Conservation (phyloP, 106 monocot genomes). For the Allium sativum region DNA sequence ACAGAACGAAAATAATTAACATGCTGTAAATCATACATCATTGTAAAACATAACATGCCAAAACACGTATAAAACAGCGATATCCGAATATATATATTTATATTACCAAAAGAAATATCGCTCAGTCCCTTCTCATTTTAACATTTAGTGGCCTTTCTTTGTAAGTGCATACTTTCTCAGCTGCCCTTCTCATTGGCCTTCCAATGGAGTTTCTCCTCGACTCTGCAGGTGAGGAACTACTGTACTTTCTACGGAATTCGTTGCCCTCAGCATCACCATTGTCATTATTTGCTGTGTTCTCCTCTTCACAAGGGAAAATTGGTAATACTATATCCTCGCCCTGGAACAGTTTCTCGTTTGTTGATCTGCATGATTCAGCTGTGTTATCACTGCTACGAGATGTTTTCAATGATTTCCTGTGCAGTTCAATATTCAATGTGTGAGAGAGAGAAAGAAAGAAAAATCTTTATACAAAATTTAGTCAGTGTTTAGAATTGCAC, state of each 20-base stretch:
- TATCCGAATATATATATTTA: neutral
- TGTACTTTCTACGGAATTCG: neutral
- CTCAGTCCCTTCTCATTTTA: slow-evolving; percentile 44
- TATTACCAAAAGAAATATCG: neutral
- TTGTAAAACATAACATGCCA: neutral
- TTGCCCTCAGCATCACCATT: neutral
- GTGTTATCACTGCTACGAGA: slow-evolving; percentile 1
- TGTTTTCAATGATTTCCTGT: slow-evolving; percentile 26
- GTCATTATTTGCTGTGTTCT: neutral
- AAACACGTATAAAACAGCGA: neutral
- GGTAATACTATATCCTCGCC: slow-evolving; percentile 29
- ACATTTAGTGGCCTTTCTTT: slow-evolving; percentile 45
- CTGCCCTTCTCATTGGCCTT: slow-evolving; percentile 48
- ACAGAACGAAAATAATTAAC: neutral
- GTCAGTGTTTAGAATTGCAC: too few relatives aligned
- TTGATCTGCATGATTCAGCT: slow-evolving; percentile 9
- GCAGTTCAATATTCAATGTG: neutral
- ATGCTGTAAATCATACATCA: too few relatives aligned
- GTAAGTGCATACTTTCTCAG: slow-evolving; percentile 42
- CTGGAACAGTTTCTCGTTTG: slow-evolving; percentile 21
- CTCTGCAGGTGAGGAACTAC: slow-evolving; percentile 1
- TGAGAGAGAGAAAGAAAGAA: too few relatives aligned
- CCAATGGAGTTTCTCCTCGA: slow-evolving; percentile 20
- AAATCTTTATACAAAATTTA: too few relatives aligned
- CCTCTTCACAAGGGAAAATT: slow-evolving; percentile 3